Conservation (phyloP, 2,329 filamentous ascomycete genomes). For the Scortechinia acanthostroma region DNA sequence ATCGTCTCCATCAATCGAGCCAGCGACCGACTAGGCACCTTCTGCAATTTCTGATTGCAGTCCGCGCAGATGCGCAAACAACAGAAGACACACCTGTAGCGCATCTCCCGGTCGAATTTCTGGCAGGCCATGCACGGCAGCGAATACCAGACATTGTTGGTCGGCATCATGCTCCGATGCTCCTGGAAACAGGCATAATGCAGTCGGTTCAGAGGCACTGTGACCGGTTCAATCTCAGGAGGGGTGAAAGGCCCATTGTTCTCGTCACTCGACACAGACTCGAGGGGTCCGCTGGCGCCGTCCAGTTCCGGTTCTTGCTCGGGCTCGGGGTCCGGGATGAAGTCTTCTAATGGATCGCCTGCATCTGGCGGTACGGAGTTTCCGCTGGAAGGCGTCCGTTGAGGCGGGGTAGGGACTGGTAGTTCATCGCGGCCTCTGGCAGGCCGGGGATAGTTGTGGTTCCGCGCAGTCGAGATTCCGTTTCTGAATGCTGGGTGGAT, state of each 20-base stretch:
- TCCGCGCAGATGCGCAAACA: constrained; percentile 24
- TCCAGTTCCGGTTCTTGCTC: constrained; percentile 6
- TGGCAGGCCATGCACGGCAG: constrained; percentile 31
- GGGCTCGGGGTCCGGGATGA: constrained; percentile 20
- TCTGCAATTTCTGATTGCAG: constrained; percentile 21
- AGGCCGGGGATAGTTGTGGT: too few relatives aligned
- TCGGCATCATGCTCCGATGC: constrained; percentile 20
- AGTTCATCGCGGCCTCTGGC: too few relatives aligned
- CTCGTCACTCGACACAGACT: not conserved
- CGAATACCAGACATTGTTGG: constrained; percentile 26
- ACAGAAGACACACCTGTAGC: constrained; percentile 29
- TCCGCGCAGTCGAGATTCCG: not conserved
- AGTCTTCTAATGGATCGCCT: constrained; percentile 16
- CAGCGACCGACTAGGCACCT: constrained; percentile 19
- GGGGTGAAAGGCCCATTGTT: not conserved
- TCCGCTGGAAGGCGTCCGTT: not conserved
- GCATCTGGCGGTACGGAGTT: not conserved
- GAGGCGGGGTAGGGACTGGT: not conserved
- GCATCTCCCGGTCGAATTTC: constrained; percentile 22
- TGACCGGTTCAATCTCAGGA: not conserved
- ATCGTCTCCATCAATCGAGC: constrained; percentile 15
- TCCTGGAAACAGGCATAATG: constrained; percentile 16
- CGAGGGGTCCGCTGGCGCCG: not conserved
- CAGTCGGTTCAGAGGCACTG: not conserved
- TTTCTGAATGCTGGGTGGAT: not conserved